Conservation (phyloP, 176 grass and related monocot species). For the Musa troglodytarum region DNA sequence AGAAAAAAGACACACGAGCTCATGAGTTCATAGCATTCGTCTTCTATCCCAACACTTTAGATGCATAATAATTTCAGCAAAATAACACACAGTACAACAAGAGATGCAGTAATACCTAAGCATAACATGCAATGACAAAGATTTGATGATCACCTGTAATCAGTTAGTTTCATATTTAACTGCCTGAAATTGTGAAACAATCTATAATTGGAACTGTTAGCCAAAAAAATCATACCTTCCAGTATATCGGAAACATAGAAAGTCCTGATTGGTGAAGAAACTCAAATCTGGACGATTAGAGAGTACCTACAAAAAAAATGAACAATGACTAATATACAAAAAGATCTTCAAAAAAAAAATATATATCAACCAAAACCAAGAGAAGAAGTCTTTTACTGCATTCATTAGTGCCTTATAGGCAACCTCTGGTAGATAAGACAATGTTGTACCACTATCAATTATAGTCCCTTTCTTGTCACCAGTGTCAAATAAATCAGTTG, state of each 20-base stretch:
- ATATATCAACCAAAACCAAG: not conserved
- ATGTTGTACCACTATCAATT: conserved; percentile 91
- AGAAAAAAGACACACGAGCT: too few relatives aligned
- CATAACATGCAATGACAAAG: too few relatives aligned
- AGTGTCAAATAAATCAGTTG: conserved; percentile 42
- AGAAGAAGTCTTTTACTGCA: conserved; percentile 38
- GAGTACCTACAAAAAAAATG: conserved; percentile 54
- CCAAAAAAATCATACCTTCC: conserved; percentile 39
- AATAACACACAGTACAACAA: too few relatives aligned
- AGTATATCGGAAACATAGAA: conserved; percentile 61
- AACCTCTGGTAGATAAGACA: conserved; percentile 62
- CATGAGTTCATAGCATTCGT: too few relatives aligned
- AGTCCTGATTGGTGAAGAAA: conserved; percentile 42
- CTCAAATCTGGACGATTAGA: conserved; percentile 35
- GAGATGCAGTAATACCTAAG: too few relatives aligned
- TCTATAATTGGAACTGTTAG: not conserved
- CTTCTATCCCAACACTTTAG: too few relatives aligned
- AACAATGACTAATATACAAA: conserved; percentile 12
- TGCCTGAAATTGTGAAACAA: too few relatives aligned
- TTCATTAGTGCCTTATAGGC: conserved; percentile 43
- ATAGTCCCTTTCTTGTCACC: conserved; percentile 61
- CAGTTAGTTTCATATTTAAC: too few relatives aligned
- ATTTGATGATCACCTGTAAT: too few relatives aligned
- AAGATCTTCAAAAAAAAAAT: not conserved
- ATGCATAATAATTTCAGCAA: too few relatives aligned